These are phyloP conservation scores for Simmondsia chinensis DNA, from an alignment of 148 eudicot species.

Conservation along the genomic window DNA sequence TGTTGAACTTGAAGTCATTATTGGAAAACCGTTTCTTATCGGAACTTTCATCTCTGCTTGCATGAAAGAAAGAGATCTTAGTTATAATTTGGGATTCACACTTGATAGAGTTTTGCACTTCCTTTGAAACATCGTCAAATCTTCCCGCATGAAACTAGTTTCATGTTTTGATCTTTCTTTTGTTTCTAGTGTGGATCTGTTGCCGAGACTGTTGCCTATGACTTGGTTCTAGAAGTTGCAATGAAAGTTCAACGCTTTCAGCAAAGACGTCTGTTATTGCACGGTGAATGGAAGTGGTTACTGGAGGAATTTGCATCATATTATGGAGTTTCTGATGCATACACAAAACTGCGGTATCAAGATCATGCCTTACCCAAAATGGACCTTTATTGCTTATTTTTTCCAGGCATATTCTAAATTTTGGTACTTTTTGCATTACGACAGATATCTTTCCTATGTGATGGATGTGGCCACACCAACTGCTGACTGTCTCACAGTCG, in stretches of 20 bases:
- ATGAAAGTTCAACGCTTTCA: slow-evolving; percentile 93
- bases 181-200: slow-evolving; percentile 67
- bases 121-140: no score
- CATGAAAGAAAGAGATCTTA: no score
- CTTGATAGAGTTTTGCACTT: no score
- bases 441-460: slow-evolving; percentile 88
- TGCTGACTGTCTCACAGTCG: slow-evolving; percentile 79
- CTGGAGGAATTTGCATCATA: slow-evolving; percentile 81
- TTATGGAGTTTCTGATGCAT: slow-evolving; percentile 90
- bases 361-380: no score
- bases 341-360: slow-evolving; percentile 72
- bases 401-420: not conserved
- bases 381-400: no score
- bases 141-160: no score
- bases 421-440: slow-evolving; percentile 3
- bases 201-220: slow-evolving; percentile 97
- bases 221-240: slow-evolving; percentile 80
- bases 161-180: slow-evolving; percentile 8
- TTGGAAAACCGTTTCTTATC: no score
- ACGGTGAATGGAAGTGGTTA: slow-evolving; percentile 93
- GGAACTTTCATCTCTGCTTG: no score
- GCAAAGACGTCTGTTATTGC: slow-evolving; percentile 63
- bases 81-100: no score
- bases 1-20: no score
- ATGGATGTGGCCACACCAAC: slow-evolving; percentile 99